Evolutionary conservation across 306 rosid species (phyloP).

Genomic region (Oemleria cerasiformis): DNA sequence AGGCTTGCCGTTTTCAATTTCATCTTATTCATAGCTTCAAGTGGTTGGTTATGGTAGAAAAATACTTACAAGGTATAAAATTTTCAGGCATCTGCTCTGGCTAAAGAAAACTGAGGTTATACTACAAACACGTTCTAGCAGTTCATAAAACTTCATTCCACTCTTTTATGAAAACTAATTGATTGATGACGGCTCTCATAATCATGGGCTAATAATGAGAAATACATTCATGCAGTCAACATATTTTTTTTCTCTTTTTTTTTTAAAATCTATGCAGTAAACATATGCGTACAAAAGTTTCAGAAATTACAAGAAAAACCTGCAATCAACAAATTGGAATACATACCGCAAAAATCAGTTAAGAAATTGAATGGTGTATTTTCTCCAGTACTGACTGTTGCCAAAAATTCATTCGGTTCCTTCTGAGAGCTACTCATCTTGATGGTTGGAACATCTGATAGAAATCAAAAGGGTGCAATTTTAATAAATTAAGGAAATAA

Average conservation of each 20-base stretch:
- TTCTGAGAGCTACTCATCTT: slow-evolving; percentile 33
- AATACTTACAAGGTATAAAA: background rate
- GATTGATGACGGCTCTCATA: background rate
- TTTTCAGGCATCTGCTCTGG: background rate
- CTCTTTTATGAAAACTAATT: background rate
- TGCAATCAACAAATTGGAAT: background rate
- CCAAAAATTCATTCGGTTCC: slow-evolving; percentile 30
- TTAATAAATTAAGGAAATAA: background rate
- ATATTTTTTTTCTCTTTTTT: too few species aligned
- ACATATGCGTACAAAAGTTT: background rate
- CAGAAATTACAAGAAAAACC: background rate
- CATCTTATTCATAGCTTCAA: background rate
- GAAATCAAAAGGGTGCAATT: background rate
- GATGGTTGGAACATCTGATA: slow-evolving; percentile 1
- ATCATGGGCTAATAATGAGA: background rate
- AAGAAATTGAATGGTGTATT: slow-evolving; percentile 37
- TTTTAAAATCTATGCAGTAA: too few species aligned
- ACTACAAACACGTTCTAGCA: too few species aligned
- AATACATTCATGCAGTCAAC: background rate
- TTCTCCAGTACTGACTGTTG: slow-evolving; percentile 37
- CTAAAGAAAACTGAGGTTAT: background rate
- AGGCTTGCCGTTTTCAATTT: background rate
- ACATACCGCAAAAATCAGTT: slow-evolving; percentile 25
- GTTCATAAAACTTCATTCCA: background rate
- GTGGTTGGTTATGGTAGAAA: background rate